These are phyloP conservation scores for Saccharomyces kudriavzevii DNA, from an alignment of 805 yeast genomes.

Conservation along the genomic window DNA sequence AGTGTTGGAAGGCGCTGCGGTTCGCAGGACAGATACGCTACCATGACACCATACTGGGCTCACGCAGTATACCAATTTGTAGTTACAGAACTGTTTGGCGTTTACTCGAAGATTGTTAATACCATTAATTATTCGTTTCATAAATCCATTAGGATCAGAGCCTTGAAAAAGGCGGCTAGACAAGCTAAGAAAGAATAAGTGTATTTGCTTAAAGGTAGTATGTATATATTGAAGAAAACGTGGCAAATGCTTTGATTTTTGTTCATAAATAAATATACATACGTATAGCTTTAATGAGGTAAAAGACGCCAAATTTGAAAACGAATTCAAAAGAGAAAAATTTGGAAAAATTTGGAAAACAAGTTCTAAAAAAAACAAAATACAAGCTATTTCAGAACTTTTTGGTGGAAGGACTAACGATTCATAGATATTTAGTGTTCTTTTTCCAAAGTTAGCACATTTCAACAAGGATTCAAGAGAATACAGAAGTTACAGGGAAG, in stretches of 20 bases:
- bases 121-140: conserved; percentile 68
- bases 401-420: neutral
- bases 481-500: neutral
- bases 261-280: neutral
- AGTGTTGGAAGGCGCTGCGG: conserved; percentile 80
- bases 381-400: neutral
- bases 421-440: neutral
- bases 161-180: conserved; percentile 54
- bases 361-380: neutral
- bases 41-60: conserved; percentile 85
- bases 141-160: conserved; percentile 68
- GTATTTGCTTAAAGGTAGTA: neutral
- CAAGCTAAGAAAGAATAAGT: conserved; percentile 21
- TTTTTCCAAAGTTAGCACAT: neutral
- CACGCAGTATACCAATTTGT: conserved; percentile 89
- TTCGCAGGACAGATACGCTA: conserved; percentile 82
- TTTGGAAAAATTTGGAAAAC: neutral
- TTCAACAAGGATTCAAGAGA: neutral
- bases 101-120: conserved; percentile 64
- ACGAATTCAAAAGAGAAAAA: neutral
- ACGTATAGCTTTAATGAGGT: neutral
- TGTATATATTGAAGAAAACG: neutral
- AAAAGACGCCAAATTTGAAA: neutral
- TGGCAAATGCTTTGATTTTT: neutral
- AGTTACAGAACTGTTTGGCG: conserved; percentile 74